A percentile compares a stretch with the other conserved stretches of the same genome.
phyloP scores from a whole-genome alignment of 163 green algal genomes.

The Scenedesmus sp. region DNA sequence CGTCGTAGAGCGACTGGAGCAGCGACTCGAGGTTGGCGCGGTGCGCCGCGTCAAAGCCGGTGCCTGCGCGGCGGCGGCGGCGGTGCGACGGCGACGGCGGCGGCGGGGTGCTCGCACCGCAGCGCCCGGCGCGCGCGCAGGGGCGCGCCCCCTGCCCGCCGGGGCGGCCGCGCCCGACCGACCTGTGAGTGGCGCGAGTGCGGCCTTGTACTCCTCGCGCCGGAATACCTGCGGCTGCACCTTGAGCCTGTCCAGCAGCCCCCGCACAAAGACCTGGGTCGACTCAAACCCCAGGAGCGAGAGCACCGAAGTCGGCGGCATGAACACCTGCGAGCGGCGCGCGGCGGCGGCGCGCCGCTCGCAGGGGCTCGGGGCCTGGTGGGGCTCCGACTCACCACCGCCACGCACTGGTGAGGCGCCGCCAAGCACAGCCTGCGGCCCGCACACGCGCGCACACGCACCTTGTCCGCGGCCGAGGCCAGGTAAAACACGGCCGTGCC shows the following conservation, averaged over 20 bases:
- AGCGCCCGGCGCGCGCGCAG: no score
- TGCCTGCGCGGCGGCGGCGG: no score
- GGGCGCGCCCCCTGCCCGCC: no score
- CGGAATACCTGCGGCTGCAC: slow-evolving; percentile 57
- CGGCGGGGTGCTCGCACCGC: no score
- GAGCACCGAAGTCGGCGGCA: slow-evolving; percentile 49
- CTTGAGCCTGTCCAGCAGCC: slow-evolving; percentile 65
- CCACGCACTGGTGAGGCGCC: no score
- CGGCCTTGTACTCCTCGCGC: slow-evolving; percentile 73
- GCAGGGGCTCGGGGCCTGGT: no score
- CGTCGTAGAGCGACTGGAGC: slow-evolving; percentile 46
- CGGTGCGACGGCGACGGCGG: no score
- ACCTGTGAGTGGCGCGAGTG: slow-evolving; percentile 21
- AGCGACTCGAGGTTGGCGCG: slow-evolving; percentile 49
- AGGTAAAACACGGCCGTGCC: slow-evolving; percentile 72
- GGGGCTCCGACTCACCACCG: no score
- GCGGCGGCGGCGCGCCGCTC: not conserved
- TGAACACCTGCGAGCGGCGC: slow-evolving; percentile 20
- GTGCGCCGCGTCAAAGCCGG: slow-evolving; percentile 57
- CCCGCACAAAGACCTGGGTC: slow-evolving; percentile 56
- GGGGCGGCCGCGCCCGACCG: no score
- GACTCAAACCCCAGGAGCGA: slow-evolving; percentile 57
- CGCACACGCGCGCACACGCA: not conserved
- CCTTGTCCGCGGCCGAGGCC: slow-evolving; percentile 67
- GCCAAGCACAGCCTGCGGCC: no score